Conservation (phyloP, 345 rosid genomes). For the Citrus inodora region DNA sequence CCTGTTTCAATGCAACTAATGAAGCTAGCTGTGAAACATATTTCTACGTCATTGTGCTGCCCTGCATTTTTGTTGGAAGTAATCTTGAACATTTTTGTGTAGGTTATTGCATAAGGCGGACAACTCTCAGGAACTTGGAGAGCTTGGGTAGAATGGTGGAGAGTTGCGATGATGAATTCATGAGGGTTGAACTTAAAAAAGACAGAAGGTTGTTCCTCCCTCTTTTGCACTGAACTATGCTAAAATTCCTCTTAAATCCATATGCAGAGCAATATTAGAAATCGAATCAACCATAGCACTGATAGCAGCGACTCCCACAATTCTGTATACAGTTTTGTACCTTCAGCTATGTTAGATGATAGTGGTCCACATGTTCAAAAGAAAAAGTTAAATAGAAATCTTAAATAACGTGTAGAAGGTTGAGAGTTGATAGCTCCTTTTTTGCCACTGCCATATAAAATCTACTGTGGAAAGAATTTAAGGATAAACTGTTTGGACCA, state of each 20-base stretch:
- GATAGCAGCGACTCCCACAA: conserved; percentile 61
- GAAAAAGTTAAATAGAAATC: not conserved
- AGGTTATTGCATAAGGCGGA: conserved; percentile 80
- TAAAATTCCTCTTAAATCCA: not conserved
- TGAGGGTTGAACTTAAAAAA: conserved; percentile 45
- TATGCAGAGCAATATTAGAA: conserved; percentile 55
- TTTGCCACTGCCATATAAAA: not conserved
- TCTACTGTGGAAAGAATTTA: not conserved
- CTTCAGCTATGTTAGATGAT: conserved; percentile 80
- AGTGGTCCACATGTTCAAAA: conserved; percentile 32
- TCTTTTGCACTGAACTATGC: not conserved
- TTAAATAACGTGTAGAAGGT: not conserved
- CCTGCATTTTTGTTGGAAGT: too few relatives aligned
- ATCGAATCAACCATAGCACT: conserved; percentile 47
- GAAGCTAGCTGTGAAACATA: too few relatives aligned
- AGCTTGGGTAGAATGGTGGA: conserved; percentile 77
- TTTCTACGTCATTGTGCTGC: too few relatives aligned
- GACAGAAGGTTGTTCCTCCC: conserved; percentile 50
- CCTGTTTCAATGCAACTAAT: too few relatives aligned
- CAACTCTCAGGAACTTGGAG: conserved; percentile 70
- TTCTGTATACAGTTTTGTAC: conserved; percentile 69
- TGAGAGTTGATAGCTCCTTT: not conserved
- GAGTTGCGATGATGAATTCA: conserved; percentile 66
- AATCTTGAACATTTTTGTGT: not conserved
- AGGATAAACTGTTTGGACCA: not conserved